These are phyloP conservation scores for Lachancea nothofagi DNA, from an alignment of 805 yeast genomes.

Conservation along the genomic window DNA sequence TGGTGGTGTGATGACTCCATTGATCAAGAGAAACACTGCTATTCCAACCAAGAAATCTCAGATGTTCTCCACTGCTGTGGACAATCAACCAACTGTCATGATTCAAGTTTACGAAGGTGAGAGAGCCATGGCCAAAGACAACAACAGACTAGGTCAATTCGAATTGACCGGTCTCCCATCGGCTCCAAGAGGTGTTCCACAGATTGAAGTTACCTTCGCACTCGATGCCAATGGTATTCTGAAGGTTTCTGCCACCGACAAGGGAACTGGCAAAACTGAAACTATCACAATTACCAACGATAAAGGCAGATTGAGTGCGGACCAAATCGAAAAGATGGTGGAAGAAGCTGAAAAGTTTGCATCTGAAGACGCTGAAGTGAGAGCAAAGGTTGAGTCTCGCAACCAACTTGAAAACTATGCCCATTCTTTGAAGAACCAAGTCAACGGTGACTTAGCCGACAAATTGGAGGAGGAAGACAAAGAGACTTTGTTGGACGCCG, in stretches of 20 bases:
- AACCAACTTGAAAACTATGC: constrained; percentile 86
- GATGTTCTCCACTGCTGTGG: constrained; percentile 92
- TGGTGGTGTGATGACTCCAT: constrained; percentile 96
- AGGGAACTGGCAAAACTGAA: constrained; percentile 90
- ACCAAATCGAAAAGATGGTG: constrained; percentile 95
- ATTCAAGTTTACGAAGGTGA: constrained; percentile 96
- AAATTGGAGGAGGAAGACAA: constrained; percentile 86
- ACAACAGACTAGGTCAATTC: constrained; percentile 95
- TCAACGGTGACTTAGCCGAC: constrained; percentile 58
- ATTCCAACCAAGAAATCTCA: constrained; percentile 95
- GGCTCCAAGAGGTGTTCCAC: constrained; percentile 79
- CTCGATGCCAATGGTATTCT: constrained; percentile 97
- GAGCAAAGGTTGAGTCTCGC: constrained; percentile 82
- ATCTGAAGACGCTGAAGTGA: constrained; percentile 79
- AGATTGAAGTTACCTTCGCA: constrained; percentile 85
- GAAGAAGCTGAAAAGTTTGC: constrained; percentile 95
- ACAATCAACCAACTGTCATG: constrained; percentile 91
- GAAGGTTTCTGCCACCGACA: constrained; percentile 90
- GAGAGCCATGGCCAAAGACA: constrained; percentile 90
- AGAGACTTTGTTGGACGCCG: constrained; percentile 81
- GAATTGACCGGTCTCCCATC: constrained; percentile 88
- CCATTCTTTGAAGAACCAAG: constrained; percentile 70
- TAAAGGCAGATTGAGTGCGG: constrained; percentile 89
- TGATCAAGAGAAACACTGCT: constrained; percentile 90
- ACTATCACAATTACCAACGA: constrained; percentile 89